phyloP scores from a whole-genome alignment of 2,329 filamentous ascomycete species.

The Pseudogymnoascus sp. region DNA sequence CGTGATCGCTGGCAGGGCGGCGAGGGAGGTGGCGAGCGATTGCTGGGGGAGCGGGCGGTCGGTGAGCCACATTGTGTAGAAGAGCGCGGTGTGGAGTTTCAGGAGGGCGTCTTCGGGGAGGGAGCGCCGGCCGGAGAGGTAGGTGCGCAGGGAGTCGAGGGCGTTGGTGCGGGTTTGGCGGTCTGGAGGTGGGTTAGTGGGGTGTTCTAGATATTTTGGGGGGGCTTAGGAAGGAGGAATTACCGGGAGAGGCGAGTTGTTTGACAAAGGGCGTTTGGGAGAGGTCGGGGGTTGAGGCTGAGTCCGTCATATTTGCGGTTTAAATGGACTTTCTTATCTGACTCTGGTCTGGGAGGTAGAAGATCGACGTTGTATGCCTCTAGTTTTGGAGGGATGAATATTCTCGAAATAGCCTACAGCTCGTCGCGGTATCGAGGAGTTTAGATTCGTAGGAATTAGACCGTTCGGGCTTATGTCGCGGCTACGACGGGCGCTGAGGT shows the following conservation, averaged over 20 bases:
- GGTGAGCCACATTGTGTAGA: slow-evolving; percentile 90
- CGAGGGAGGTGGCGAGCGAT: slow-evolving; percentile 69
- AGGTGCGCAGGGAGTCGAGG: slow-evolving; percentile 67
- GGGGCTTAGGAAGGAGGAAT: not conserved
- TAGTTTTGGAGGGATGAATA: not conserved
- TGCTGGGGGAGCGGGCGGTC: slow-evolving; percentile 86
- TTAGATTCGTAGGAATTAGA: not conserved
- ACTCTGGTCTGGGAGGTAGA: not conserved
- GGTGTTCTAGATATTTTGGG: not conserved
- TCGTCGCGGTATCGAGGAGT: not conserved
- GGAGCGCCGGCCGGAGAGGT: slow-evolving; percentile 54
- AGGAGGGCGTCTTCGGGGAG: slow-evolving; percentile 65
- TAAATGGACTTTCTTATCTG: not conserved
- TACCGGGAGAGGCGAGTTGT: slow-evolving; percentile 30
- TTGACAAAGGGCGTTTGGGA: slow-evolving; percentile 29
- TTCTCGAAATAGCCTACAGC: not conserved
- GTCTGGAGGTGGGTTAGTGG: slow-evolving; percentile 42
- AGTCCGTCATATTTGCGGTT: not conserved
- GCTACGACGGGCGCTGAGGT: not conserved
- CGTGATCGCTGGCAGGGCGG: slow-evolving; percentile 56
- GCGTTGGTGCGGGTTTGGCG: slow-evolving; percentile 70
- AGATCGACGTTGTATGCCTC: not conserved
- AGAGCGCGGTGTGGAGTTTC: slow-evolving; percentile 92
- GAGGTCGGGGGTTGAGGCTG: slow-evolving; percentile 15
- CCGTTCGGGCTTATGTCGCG: slow-evolving; percentile 3